Conservation (phyloP, 2,329 filamentous ascomycete genomes). For the Bipolaris sorokiniana region DNA sequence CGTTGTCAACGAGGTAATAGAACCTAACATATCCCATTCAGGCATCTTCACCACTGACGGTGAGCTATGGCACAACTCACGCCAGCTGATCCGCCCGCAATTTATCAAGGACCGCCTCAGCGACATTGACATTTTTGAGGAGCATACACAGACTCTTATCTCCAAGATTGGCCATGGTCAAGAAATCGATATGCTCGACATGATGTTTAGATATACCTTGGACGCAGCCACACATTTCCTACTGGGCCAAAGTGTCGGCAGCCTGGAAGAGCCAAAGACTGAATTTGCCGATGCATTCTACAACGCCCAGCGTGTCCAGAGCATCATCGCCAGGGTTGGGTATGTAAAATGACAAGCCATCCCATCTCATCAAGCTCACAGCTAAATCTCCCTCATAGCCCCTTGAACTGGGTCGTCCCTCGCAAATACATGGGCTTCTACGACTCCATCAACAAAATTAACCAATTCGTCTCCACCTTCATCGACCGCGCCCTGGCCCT, state of each 20-base stretch:
- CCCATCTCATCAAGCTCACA: neutral
- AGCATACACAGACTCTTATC: constrained; percentile 77
- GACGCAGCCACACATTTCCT: constrained; percentile 88
- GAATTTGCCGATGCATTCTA: constrained; percentile 83
- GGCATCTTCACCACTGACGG: constrained; percentile 76
- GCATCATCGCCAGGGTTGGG: constrained; percentile 68
- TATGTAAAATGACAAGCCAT: constrained; percentile 39
- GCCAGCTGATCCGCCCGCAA: constrained; percentile 83
- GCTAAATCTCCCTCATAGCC: constrained; percentile 49
- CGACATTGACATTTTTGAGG: constrained; percentile 81
- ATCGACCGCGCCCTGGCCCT: constrained; percentile 76
- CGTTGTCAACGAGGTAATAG: neutral
- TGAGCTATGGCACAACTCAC: constrained; percentile 75
- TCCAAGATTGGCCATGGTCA: constrained; percentile 61
- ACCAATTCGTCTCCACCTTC: constrained; percentile 77
- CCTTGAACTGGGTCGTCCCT: constrained; percentile 68
- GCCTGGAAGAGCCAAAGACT: constrained; percentile 62
- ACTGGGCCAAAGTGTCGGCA: constrained; percentile 75
- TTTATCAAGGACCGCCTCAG: constrained; percentile 85
- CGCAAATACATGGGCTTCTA: constrained; percentile 66
- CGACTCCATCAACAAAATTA: constrained; percentile 69
- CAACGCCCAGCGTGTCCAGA: constrained; percentile 77
- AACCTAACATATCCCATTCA: constrained; percentile 13
- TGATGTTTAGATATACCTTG: constrained; percentile 79
- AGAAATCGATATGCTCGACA: constrained; percentile 72